These are phyloP conservation scores for Salinomyces thailandicus DNA, from an alignment of 2,329 filamentous ascomycete genomes.

Conservation along the genomic window DNA sequence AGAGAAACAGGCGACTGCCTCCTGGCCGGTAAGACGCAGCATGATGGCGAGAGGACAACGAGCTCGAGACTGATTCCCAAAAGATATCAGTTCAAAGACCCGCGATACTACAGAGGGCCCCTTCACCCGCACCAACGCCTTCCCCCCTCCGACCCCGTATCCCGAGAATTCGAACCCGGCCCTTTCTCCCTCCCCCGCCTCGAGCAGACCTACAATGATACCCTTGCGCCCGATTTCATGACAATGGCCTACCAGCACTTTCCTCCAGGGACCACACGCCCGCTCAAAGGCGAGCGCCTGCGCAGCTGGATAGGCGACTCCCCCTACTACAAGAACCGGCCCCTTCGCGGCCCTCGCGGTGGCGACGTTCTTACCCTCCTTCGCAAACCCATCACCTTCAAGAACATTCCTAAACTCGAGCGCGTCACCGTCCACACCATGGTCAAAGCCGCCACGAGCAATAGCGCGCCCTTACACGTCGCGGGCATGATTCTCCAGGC, in stretches of 20 bases:
- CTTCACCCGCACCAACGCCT: conserved; percentile 88
- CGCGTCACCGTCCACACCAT: conserved; percentile 72
- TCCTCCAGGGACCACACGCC: conserved; percentile 60
- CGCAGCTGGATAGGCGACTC: conserved; percentile 81
- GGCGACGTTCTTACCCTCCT: conserved; percentile 60
- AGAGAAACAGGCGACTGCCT: conserved; percentile 36
- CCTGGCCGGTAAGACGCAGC: conserved; percentile 41
- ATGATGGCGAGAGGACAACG: too few relatives aligned
- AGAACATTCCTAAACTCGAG: conserved; percentile 72
- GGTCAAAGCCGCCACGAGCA: conserved; percentile 55
- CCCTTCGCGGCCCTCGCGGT: conserved; percentile 73
- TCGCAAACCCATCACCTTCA: conserved; percentile 59
- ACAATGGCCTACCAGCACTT: conserved; percentile 79
- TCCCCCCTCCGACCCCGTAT: conserved; percentile 73
- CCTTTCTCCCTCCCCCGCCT: conserved; percentile 83
- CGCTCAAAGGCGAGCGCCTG: conserved; percentile 53
- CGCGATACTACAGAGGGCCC: conserved; percentile 88
- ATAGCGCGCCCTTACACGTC: conserved; percentile 67
- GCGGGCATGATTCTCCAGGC: conserved; percentile 76
- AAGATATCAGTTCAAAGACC: conserved; percentile 90
- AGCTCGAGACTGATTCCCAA: conserved; percentile 2
- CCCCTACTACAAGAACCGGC: conserved; percentile 88
- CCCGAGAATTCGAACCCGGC: conserved; percentile 78
- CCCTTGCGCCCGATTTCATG: conserved; percentile 77
- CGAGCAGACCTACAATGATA: conserved; percentile 80